phyloP scores from a whole-genome alignment of 352 stramenopile species.

The Phytophthora macrochlamydospora region DNA sequence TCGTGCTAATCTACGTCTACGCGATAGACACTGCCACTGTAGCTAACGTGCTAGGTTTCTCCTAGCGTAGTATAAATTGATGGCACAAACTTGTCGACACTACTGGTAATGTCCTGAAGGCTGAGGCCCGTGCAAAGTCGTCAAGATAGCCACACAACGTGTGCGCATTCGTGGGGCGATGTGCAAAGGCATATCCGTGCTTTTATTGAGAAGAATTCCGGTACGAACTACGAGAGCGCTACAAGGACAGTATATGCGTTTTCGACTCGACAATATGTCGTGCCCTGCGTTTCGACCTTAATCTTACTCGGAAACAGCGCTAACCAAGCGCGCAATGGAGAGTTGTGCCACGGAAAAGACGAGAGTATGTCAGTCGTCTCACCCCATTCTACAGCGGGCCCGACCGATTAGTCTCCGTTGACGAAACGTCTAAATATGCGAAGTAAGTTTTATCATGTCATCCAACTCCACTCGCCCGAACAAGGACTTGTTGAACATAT shows the following conservation, averaged over 20 bases:
- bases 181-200: background rate
- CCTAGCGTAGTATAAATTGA: background rate
- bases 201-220: background rate
- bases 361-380: background rate
- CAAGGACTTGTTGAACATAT: too few relatives aligned
- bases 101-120: background rate
- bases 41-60: background rate
- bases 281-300: background rate
- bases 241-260: background rate
- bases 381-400: background rate
- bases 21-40: background rate
- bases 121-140: background rate
- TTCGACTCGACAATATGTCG: background rate
- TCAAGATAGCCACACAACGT: background rate
- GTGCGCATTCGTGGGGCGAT: background rate
- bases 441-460: background rate
- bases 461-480: too few relatives aligned
- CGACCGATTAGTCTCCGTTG: background rate
- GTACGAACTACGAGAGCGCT: background rate
- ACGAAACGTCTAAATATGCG: slow-evolving; percentile 1
- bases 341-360: background rate
- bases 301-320: background rate
- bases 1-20: background rate
- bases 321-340: background rate
- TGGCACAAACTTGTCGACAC: background rate